Conservation (phyloP, 73 alveolate genomes). For the Stentor roeselii region DNA sequence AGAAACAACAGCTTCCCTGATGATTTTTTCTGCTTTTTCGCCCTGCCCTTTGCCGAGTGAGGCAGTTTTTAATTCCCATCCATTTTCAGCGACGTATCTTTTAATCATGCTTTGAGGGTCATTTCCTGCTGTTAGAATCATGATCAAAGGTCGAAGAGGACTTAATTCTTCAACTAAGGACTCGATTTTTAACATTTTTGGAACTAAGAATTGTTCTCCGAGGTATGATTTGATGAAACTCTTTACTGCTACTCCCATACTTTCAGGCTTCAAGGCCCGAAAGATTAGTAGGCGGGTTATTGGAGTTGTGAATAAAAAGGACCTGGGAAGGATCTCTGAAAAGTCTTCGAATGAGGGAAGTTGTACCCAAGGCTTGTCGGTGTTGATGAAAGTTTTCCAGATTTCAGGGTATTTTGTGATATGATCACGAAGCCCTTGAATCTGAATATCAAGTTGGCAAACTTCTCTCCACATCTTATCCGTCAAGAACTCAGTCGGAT, state of each 20-base stretch:
- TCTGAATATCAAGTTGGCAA: slow-evolving; percentile 43
- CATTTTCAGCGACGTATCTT: slow-evolving; percentile 80
- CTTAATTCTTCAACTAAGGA: slow-evolving; percentile 66
- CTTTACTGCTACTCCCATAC: slow-evolving; percentile 55
- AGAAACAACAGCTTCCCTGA: slow-evolving; percentile 64
- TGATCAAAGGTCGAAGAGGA: slow-evolving; percentile 66
- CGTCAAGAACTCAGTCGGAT: slow-evolving; percentile 35
- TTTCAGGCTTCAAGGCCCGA: slow-evolving; percentile 76
- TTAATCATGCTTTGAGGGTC: slow-evolving; percentile 86
- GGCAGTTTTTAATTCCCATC: slow-evolving; percentile 71
- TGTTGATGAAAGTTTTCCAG: slow-evolving; percentile 44
- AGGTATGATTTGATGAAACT: slow-evolving; percentile 59
- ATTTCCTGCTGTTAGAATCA: slow-evolving; percentile 81
- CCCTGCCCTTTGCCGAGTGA: slow-evolving; percentile 96
- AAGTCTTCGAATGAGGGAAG: slow-evolving; percentile 57
- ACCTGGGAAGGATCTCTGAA: slow-evolving; percentile 64
- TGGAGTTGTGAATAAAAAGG: slow-evolving; percentile 53
- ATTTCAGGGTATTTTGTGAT: slow-evolving; percentile 36
- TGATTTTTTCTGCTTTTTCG: slow-evolving; percentile 87
- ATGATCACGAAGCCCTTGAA: slow-evolving; percentile 46
- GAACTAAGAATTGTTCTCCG: slow-evolving; percentile 74
- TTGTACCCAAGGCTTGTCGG: slow-evolving; percentile 39
- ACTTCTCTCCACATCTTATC: slow-evolving; percentile 55
- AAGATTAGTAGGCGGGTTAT: slow-evolving; percentile 68
- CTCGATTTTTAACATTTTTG: slow-evolving; percentile 67